These are phyloP conservation scores for Pueraria montana DNA, from an alignment of 306 rosid species.

Conservation along the genomic window DNA sequence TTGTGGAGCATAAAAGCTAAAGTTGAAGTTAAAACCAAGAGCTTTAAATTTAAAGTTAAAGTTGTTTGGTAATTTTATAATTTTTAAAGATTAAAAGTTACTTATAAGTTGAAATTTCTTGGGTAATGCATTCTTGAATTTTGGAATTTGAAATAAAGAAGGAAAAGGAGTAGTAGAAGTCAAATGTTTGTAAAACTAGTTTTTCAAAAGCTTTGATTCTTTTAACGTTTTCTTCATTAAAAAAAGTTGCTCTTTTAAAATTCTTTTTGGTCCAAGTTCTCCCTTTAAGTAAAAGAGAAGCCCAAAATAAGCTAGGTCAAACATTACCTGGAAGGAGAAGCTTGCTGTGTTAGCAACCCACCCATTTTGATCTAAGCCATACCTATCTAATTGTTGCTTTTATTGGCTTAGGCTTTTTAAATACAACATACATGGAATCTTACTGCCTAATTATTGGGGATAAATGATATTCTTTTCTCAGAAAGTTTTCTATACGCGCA, in stretches of 20 bases:
- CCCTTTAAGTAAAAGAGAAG: background rate
- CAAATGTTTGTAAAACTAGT: background rate
- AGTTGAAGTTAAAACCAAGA: too few relatives aligned
- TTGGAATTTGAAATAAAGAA: background rate
- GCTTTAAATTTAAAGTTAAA: too few relatives aligned
- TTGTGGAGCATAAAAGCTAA: too few relatives aligned
- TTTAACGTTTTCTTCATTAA: too few relatives aligned
- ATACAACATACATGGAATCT: background rate
- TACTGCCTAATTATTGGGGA: background rate
- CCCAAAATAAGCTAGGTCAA: background rate
- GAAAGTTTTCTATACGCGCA: background rate
- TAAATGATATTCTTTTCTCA: background rate
- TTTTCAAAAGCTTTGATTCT: background rate
- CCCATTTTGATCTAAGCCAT: slow-evolving; percentile 13
- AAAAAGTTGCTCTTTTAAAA: background rate
- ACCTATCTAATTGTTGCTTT: background rate
- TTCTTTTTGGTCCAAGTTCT: background rate
- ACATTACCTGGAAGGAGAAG: background rate
- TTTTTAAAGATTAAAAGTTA: background rate
- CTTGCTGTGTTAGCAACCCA: background rate
- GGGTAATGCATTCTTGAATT: background rate
- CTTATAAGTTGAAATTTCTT: background rate
- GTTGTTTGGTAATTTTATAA: background rate
- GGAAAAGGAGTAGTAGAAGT: background rate
- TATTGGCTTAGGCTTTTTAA: slow-evolving; percentile 16